Evolutionary conservation across 2,329 filamentous ascomycete genomes (phyloP).

Genomic region (Aspergillus quadricinctus): DNA sequence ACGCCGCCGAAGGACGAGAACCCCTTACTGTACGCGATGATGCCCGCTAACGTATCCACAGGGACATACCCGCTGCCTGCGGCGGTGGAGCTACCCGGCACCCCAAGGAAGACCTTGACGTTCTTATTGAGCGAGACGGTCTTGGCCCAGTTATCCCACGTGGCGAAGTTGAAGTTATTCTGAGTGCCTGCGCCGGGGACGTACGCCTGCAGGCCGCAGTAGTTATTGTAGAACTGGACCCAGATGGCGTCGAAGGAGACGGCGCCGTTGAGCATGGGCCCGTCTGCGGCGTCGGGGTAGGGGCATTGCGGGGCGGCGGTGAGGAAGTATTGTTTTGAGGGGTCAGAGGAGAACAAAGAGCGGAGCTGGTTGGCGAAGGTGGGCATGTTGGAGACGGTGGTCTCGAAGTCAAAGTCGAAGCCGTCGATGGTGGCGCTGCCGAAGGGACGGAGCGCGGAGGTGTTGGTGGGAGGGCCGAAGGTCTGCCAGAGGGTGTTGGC

Average conservation of each 20-base stretch:
- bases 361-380: slow-evolving; percentile 59
- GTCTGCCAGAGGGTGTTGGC: slow-evolving; percentile 65
- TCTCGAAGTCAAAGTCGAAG: slow-evolving; percentile 74
- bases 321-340: slow-evolving; percentile 54
- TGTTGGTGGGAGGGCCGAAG: slow-evolving; percentile 57
- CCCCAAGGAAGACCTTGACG: slow-evolving; percentile 59
- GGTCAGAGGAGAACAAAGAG: slow-evolving; percentile 49
- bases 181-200: slow-evolving; percentile 41
- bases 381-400: slow-evolving; percentile 54
- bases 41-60: slow-evolving; percentile 43
- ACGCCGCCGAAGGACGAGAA: slow-evolving; percentile 62
- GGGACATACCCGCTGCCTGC: slow-evolving; percentile 56
- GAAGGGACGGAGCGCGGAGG: slow-evolving; percentile 59
- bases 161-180: slow-evolving; percentile 57
- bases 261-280: slow-evolving; percentile 51
- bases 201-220: slow-evolving; percentile 58
- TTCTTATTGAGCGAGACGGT: slow-evolving; percentile 53
- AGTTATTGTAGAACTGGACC: slow-evolving; percentile 68
- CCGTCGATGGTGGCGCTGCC: slow-evolving; percentile 63
- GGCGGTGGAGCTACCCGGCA: slow-evolving; percentile 51
- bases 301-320: slow-evolving; percentile 65
- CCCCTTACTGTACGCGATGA: slow-evolving; percentile 53
- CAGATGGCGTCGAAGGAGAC: slow-evolving; percentile 58
- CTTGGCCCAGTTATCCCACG: slow-evolving; percentile 64
- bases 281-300: slow-evolving; percentile 59